Evolutionary conservation across 169 alveolate genomes (phyloP), one percentile per base, ranked within the genome.

Genomic region (Cryptosporidium ubiquitum): DNA sequence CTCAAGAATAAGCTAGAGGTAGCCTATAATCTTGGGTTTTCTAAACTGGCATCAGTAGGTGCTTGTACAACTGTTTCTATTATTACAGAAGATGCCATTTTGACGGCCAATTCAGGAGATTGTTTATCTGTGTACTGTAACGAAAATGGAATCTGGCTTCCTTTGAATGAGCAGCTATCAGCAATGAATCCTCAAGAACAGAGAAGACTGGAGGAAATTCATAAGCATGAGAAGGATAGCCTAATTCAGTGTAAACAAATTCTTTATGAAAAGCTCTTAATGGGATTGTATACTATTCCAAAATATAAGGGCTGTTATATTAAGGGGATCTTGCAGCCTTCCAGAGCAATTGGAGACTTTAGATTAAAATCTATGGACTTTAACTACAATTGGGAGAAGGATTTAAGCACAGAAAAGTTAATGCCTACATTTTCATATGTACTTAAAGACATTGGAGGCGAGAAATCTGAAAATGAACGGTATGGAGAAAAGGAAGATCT

Each of bases 331-430:
- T 39, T 79, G 18, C 89, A 79, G n/a, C 89, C 89, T 33, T 79
- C 89, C 14, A 79, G 89, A 61, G 89, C 89, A 60, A 79, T 79
- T 42, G 89, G 89, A 7, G 89, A 79, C 51, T 79, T 79, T 31
- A 79, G 89, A 79, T 44, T 79, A 23, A 79, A 79, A 47, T 20
- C 33, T 40, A 79, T 79, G 89, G 89, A 79, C n/a, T 79, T 79
- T 33, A 79, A 79, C 68, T 79, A 79, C 61, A 79, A 79, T 68
- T 79, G 89, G 89, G 89, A 79, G 33, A 79, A 79, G 44, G 89
- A 79, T 39, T 33, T 79, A 33, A 61, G 79, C 47, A 61, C 79
- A 26, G 73, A 58, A 26, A 79, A 79, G 29, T 47, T 79, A 14
- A 1, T 42, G 39, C 58, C 71, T 14, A 49, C 68, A n/a, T 79